Conservation (phyloP, 371 early-diverging fungal genomes). For the Mortierella sp. region DNA sequence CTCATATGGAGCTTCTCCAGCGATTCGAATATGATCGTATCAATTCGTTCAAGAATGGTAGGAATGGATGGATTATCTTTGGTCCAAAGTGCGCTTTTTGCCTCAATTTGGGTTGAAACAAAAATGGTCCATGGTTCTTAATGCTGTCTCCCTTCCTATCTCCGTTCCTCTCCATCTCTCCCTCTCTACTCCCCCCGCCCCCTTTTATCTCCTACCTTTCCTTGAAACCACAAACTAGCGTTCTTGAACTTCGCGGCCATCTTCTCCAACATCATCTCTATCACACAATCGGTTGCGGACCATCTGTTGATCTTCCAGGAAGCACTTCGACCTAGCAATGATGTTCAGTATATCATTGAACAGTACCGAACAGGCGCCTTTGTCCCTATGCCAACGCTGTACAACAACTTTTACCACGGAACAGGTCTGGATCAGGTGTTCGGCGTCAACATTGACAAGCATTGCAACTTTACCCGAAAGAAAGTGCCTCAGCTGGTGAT, state of each 20-base stretch:
- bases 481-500: conserved; percentile 69
- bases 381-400: conserved; percentile 76
- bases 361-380: conserved; percentile 80
- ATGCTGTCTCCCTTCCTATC: no score
- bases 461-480: conserved; percentile 65
- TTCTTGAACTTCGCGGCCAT: conserved; percentile 71
- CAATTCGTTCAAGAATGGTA: conserved; percentile 60
- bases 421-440: conserved; percentile 77
- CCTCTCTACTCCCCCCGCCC: background rate
- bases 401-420: conserved; percentile 73
- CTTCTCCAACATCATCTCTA: conserved; percentile 64
- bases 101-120: no score
- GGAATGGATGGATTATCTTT: no score
- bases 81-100: no score
- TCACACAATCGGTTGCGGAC: conserved; percentile 69
- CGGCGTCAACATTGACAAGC: conserved; percentile 79
- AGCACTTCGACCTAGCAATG: conserved; percentile 77
- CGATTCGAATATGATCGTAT: conserved; percentile 67
- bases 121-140: no score
- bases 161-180: background rate
- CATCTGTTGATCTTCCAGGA: conserved; percentile 77
- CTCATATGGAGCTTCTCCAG: conserved; percentile 70
- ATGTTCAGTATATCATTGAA: conserved; percentile 80
- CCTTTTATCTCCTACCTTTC: no score
- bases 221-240: conserved; percentile 58